phyloP scores from a whole-genome alignment of 345 rosid species.

The Diplotaxis tenuifolia region DNA sequence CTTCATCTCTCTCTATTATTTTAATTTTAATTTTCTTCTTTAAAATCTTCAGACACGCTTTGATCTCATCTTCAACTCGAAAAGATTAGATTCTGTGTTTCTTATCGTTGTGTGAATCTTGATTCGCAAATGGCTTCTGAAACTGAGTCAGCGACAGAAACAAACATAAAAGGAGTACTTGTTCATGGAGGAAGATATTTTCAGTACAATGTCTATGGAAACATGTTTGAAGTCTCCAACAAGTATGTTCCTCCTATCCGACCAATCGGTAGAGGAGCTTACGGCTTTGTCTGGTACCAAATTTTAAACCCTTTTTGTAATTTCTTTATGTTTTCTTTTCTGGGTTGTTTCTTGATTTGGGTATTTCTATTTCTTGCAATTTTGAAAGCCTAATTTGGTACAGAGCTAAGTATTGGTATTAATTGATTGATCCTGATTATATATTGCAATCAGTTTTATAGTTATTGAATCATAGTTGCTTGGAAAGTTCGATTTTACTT shows the following conservation, averaged over 20 bases:
- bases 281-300: conserved; percentile 57
- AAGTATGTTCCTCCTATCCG: conserved; percentile 56
- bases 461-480: not conserved
- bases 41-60: not conserved
- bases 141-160: conserved; percentile 22
- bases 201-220: conserved; percentile 51
- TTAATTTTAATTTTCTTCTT: not conserved
- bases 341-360: conserved; percentile 1
- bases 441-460: not conserved
- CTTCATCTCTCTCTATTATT: conserved; percentile 4
- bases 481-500: not conserved
- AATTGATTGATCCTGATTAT: not conserved
- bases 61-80: not conserved
- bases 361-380: not conserved
- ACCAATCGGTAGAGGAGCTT: conserved; percentile 59
- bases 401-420: not conserved
- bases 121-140: conserved; percentile 20
- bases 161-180: conserved; percentile 26
- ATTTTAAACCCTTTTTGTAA: not conserved
- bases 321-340: not conserved
- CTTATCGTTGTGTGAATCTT: not conserved
- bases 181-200: conserved; percentile 48
- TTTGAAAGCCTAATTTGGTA: not conserved
- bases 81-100: not conserved
- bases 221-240: conserved; percentile 51